These are phyloP conservation scores for Enteropsectra breve DNA, from an alignment of 371 early-diverging fungal genomes.

Conservation along the genomic window DNA sequence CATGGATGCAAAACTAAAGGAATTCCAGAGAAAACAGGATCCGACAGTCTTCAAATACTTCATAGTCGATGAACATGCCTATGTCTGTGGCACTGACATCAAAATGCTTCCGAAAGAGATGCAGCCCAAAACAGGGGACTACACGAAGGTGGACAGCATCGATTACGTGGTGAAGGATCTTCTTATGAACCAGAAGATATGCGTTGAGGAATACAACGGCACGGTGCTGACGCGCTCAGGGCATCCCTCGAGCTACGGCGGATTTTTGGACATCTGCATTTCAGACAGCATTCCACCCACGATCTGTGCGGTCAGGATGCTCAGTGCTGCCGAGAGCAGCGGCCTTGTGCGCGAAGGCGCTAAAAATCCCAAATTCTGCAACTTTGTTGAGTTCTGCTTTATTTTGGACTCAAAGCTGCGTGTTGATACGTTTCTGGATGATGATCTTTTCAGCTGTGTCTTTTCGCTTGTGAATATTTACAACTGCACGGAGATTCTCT, in stretches of 20 bases:
- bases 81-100: constrained; percentile 30
- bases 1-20: too few species aligned
- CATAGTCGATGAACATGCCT: constrained; percentile 17
- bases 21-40: too few species aligned
- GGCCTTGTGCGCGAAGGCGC: constrained; percentile 26
- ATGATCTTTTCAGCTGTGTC: constrained; percentile 56
- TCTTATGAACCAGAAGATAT: constrained; percentile 12
- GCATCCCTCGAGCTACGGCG: constrained; percentile 54
- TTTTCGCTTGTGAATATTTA: constrained; percentile 42
- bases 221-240: constrained; percentile 39
- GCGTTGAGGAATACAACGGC: constrained; percentile 56
- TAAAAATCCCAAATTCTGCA: not conserved
- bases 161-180: constrained; percentile 34
- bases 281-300: constrained; percentile 29
- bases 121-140: not conserved
- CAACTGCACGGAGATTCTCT: constrained; percentile 57
- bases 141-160: not conserved
- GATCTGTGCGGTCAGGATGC: constrained; percentile 33
- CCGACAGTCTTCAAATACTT: constrained; percentile 48
- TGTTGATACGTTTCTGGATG: constrained; percentile 49
- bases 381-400: constrained; percentile 12
- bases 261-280: constrained; percentile 55
- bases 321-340: constrained; percentile 12
- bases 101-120: constrained; percentile 12
- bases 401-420: constrained; percentile 16